Conservation (phyloP, 148 eudicot genomes). For the Agrostemma githago region DNA sequence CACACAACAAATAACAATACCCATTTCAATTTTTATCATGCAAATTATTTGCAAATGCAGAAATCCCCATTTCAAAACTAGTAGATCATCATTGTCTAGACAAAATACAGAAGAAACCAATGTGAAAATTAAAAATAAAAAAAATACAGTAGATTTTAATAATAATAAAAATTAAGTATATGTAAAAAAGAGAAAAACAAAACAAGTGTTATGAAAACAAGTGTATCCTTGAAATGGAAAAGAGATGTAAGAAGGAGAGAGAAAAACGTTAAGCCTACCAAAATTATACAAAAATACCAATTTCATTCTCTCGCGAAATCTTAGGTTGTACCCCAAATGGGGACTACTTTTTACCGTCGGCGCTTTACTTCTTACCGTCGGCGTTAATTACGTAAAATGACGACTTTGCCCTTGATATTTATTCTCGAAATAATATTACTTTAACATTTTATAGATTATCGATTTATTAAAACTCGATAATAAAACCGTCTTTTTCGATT, state of each 20-base stretch:
- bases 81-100: background rate
- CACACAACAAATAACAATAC: background rate
- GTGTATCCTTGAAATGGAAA: slow-evolving; percentile 22
- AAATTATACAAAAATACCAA: background rate
- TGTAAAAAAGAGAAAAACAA: background rate
- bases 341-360: too few species aligned
- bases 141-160: background rate
- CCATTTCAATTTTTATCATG: background rate
- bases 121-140: background rate
- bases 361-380: too few species aligned
- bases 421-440: too few species aligned
- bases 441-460: too few species aligned
- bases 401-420: too few species aligned
- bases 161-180: background rate
- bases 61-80: slow-evolving; percentile 12
- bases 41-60: background rate
- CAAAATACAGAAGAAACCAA: background rate
- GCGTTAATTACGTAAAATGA: too few species aligned
- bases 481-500: too few species aligned
- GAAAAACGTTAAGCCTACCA: slow-evolving; percentile 22
- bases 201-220: background rate
- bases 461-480: too few species aligned
- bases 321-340: background rate
- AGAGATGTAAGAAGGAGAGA: slow-evolving; percentile 22
- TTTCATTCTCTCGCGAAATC: slow-evolving; percentile 2